phyloP scores from a whole-genome alignment of 2,329 filamentous ascomycete genomes.

The Colletotrichum sp. region DNA sequence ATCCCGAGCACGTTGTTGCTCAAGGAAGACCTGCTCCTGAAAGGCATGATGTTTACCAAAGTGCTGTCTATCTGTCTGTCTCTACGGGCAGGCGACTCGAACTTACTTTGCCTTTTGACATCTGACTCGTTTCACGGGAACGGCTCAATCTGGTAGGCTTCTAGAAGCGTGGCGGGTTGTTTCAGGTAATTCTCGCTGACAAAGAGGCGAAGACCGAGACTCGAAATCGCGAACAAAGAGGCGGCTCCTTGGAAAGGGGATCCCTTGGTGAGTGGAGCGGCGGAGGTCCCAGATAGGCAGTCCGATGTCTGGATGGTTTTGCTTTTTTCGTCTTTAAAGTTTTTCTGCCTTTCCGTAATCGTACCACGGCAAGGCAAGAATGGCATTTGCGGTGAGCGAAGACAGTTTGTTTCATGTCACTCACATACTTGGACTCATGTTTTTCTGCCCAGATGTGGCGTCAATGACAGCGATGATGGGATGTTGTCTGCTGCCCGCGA shows the following conservation, averaged over 20 bases:
- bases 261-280: neutral
- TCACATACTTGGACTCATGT: neutral
- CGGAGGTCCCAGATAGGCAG: neutral
- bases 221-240: neutral
- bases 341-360: neutral
- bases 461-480: neutral
- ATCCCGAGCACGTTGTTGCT: neutral
- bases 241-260: neutral
- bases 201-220: neutral
- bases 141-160: slow-evolving; percentile 9
- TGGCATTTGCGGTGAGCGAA: neutral
- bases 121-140: slow-evolving; percentile 9
- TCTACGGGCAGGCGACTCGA: neutral
- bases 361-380: neutral
- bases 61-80: neutral
- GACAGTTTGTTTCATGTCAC: slow-evolving; percentile 17
- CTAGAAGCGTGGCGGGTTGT: slow-evolving; percentile 11
- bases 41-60: neutral
- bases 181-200: slow-evolving; percentile 1
- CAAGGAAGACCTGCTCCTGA: neutral
- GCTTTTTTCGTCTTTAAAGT: neutral
- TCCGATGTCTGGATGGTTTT: neutral
- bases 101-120: neutral
- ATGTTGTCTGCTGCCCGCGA: neutral
- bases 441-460: neutral